These are phyloP conservation scores for Pouteria campechiana DNA, from an alignment of 179 eudicot genomes.

Conservation along the genomic window DNA sequence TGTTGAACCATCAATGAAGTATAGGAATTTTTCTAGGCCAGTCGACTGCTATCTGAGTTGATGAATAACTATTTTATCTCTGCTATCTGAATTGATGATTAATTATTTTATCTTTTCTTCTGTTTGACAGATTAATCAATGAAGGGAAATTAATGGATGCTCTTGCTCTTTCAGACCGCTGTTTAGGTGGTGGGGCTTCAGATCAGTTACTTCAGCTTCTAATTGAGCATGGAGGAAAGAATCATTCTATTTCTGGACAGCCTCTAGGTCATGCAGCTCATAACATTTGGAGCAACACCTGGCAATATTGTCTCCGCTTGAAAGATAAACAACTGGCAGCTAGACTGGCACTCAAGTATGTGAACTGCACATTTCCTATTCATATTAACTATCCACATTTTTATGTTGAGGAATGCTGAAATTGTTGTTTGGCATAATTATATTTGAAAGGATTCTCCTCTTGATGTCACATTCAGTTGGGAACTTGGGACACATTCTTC, in stretches of 20 bases:
- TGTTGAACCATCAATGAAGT: too few relatives aligned
- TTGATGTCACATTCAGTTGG: too few relatives aligned
- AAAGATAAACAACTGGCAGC: slow-evolving; percentile 91
- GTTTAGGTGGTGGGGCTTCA: slow-evolving; percentile 82
- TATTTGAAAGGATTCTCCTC: not conserved
- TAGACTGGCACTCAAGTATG: slow-evolving; percentile 76
- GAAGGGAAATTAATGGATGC: slow-evolving; percentile 92
- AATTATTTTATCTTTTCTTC: not conserved
- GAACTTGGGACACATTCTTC: too few relatives aligned
- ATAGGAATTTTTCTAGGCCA: too few relatives aligned
- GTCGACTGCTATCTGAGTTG: too few relatives aligned
- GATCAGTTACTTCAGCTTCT: slow-evolving; percentile 76
- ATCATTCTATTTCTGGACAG: slow-evolving; percentile 16
- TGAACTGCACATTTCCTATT: too few relatives aligned
- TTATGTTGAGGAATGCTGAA: slow-evolving; percentile 2
- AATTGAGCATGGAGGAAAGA: slow-evolving; percentile 65
- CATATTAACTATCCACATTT: too few relatives aligned
- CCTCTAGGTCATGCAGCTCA: slow-evolving; percentile 31
- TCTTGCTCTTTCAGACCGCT: slow-evolving; percentile 96
- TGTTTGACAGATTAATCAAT: slow-evolving; percentile 53
- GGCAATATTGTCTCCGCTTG: slow-evolving; percentile 92
- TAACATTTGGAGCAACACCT: slow-evolving; percentile 59
- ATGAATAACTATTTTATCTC: too few relatives aligned
- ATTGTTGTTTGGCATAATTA: not conserved
- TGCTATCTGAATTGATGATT: too few relatives aligned